A percentile compares a stretch with the other conserved stretches of the same genome.
Conservation (phyloP, 257 asterid species). For the Buddleja alternifolia region DNA sequence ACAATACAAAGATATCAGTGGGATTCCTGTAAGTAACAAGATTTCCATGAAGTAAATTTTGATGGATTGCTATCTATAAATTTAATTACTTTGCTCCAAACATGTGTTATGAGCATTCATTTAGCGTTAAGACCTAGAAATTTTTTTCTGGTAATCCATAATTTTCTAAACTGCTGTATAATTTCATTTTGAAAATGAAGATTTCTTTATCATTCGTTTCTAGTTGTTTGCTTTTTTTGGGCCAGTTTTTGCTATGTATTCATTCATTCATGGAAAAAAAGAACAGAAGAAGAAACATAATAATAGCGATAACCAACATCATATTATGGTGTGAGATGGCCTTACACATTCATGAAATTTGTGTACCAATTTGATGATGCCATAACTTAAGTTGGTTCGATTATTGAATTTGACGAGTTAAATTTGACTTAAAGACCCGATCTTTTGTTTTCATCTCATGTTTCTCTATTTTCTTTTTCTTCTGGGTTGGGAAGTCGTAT, state of each 20-base stretch:
- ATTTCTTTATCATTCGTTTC: slow-evolving; percentile 6
- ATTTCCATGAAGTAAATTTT: slow-evolving; percentile 12
- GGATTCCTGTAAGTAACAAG: slow-evolving; percentile 83
- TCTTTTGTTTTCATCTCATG: slow-evolving; percentile 10
- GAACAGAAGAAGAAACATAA: background rate
- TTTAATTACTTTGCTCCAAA: background rate
- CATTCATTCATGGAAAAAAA: background rate
- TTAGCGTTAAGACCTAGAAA: background rate
- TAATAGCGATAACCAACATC: slow-evolving; percentile 9
- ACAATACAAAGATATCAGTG: slow-evolving; percentile 75
- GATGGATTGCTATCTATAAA: slow-evolving; percentile 3
- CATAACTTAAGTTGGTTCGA: slow-evolving; percentile 15
- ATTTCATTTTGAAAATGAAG: slow-evolving; percentile 9
- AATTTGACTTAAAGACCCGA: too few species aligned
- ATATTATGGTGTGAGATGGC: background rate
- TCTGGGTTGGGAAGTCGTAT: background rate
- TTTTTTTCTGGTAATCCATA: background rate
- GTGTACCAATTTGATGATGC: background rate
- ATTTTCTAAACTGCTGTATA: slow-evolving; percentile 6
- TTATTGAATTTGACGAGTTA: background rate
- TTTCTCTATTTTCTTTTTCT: background rate
- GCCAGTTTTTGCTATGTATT: background rate
- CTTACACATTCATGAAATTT: background rate
- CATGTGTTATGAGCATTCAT: slow-evolving; percentile 11
- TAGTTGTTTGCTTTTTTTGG: slow-evolving; percentile 12